Percentiles rank a stretch among this genome's conserved stretches.
These are phyloP conservation scores for Alloteropsis semialata DNA, from an alignment of 176 grass and related monocot genomes.

Conservation along the genomic window DNA sequence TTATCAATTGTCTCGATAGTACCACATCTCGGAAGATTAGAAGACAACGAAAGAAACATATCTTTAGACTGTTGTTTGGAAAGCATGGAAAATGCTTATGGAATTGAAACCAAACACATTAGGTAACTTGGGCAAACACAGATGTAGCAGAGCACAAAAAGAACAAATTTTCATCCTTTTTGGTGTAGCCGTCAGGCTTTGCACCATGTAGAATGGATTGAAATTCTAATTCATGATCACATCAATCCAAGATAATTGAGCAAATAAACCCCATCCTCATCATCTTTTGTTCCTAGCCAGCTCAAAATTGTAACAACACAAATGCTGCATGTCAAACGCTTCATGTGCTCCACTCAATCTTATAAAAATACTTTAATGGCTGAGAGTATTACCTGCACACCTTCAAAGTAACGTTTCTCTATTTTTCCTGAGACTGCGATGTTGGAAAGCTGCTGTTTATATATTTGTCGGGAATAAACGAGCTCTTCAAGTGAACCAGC, in stretches of 20 bases:
- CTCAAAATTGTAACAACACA: slow-evolving; percentile 17
- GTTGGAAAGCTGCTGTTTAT: slow-evolving; percentile 95
- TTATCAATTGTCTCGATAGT: slow-evolving; percentile 1
- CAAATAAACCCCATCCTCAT: slow-evolving; percentile 1
- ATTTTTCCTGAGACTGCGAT: slow-evolving; percentile 97
- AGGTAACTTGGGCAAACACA: slow-evolving; percentile 21
- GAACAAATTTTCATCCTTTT: slow-evolving; percentile 11
- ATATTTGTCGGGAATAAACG: slow-evolving; percentile 89
- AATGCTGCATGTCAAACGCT: slow-evolving; percentile 10
- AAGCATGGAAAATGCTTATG: neutral
- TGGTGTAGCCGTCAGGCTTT: neutral
- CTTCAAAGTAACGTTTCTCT: slow-evolving; percentile 92
- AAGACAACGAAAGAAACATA: neutral
- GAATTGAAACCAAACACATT: neutral
- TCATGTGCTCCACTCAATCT: neutral
- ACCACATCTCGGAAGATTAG: slow-evolving; percentile 22
- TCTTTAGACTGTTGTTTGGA: neutral
- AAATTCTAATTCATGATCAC: slow-evolving; percentile 1
- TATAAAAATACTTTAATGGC: slow-evolving; percentile 12
- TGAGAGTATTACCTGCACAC: slow-evolving; percentile 78
- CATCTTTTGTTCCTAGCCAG: slow-evolving; percentile 1
- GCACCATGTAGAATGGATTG: neutral
- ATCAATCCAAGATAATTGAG: slow-evolving; percentile 1
- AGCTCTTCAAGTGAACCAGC: slow-evolving; percentile 98
- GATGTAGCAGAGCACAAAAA: neutral